phyloP scores from a whole-genome alignment of 495 filamentous ascomycete species.

The Aspergillus haitiensis region DNA sequence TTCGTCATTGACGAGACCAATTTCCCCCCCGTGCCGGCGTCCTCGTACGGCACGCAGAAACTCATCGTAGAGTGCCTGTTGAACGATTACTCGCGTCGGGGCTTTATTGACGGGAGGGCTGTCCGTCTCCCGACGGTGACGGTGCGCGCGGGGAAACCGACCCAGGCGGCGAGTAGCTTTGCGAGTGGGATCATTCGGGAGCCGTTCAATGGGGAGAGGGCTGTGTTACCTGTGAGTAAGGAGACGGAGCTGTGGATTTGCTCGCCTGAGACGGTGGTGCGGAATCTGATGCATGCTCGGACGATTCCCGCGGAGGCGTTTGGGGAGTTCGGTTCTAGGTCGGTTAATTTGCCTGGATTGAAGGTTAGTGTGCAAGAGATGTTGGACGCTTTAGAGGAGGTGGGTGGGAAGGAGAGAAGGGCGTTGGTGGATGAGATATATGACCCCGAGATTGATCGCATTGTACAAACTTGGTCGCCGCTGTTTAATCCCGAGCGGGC shows the following conservation, averaged over 20 bases:
- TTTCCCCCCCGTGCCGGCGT: conserved; percentile 61
- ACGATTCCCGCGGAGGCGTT: conserved; percentile 55
- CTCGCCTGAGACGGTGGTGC: conserved; percentile 63
- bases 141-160: conserved; percentile 72
- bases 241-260: conserved; percentile 64
- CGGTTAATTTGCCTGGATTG: conserved; percentile 73
- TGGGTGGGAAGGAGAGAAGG: conserved; percentile 68
- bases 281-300: conserved; percentile 68
- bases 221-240: conserved; percentile 58
- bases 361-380: conserved; percentile 72
- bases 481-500: conserved; percentile 62
- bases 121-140: conserved; percentile 74
- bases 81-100: conserved; percentile 73
- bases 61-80: conserved; percentile 70
- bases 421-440: conserved; percentile 63
- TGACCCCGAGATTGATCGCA: conserved; percentile 64
- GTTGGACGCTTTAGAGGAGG: conserved; percentile 67
- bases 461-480: conserved; percentile 73
- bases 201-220: conserved; percentile 62
- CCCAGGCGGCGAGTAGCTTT: conserved; percentile 73
- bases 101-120: conserved; percentile 64
- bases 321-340: conserved; percentile 47
- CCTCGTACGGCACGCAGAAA: conserved; percentile 79
- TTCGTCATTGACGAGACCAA: conserved; percentile 57
- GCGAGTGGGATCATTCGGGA: conserved; percentile 72